Percentiles rank a stretch among this genome's conserved stretches.
These are phyloP conservation scores for Rubus parviflorus DNA, from an alignment of 306 rosid genomes.

Conservation along the genomic window DNA sequence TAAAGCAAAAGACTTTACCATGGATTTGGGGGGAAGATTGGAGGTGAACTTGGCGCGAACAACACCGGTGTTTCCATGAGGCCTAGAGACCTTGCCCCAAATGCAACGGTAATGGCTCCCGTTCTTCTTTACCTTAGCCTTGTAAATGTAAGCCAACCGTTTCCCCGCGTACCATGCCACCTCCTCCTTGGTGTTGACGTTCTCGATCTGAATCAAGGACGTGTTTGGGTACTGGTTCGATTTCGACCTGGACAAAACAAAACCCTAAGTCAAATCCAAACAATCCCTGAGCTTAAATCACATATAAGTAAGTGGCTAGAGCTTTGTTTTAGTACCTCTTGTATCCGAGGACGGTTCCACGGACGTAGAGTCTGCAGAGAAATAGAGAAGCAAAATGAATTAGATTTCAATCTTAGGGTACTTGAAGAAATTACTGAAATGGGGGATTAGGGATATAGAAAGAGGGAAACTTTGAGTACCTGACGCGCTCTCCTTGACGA, in stretches of 20 bases:
- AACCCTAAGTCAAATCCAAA: background rate
- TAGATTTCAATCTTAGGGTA: background rate
- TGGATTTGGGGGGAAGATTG: conserved; percentile 80
- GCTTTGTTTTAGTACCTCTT: conserved; percentile 46
- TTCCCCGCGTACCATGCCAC: conserved; percentile 79
- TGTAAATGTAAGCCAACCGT: conserved; percentile 73
- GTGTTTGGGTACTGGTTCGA: conserved; percentile 79
- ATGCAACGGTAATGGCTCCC: conserved; percentile 80
- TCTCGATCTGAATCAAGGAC: conserved; percentile 71
- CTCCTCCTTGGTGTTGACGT: conserved; percentile 78
- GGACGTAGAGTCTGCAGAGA: conserved; percentile 56
- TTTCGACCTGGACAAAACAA: conserved; percentile 51
- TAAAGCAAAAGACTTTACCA: conserved; percentile 40
- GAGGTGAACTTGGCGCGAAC: conserved; percentile 82
- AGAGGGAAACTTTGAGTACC: conserved; percentile 30
- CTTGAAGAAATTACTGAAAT: background rate
- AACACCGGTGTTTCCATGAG: conserved; percentile 82
- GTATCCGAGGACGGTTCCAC: conserved; percentile 85
- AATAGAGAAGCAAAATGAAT: background rate
- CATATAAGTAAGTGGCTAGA: background rate
- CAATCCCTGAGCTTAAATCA: background rate
- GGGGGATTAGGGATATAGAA: background rate
- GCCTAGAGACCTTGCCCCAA: conserved; percentile 82
- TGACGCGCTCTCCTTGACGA: conserved; percentile 77
- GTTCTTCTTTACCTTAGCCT: conserved; percentile 73